Percentiles rank a stretch among this genome's conserved stretches.
phyloP scores from a whole-genome alignment of 345 rosid genomes.

The Lumnitzera littorea region DNA sequence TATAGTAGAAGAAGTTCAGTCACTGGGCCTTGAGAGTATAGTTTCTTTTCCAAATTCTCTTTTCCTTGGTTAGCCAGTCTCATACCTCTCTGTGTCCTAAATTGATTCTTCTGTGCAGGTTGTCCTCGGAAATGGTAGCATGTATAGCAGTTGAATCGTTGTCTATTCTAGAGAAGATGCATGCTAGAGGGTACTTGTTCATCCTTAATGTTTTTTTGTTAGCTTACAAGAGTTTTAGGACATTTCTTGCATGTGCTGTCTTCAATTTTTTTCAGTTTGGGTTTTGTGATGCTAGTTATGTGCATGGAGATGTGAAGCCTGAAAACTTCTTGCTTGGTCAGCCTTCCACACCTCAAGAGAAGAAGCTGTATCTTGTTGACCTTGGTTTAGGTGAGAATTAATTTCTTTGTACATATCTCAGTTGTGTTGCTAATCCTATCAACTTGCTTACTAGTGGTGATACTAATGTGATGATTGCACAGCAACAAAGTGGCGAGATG shows the following conservation, averaged over 20 bases:
- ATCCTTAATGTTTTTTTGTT: neutral
- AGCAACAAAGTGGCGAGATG: slow-evolving; percentile 96
- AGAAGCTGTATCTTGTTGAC: slow-evolving; percentile 87
- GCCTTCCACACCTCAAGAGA: slow-evolving; percentile 79
- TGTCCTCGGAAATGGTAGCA: slow-evolving; percentile 95
- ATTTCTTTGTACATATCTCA: neutral
- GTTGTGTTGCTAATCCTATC: neutral
- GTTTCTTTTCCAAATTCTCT: neutral
- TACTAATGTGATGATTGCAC: slow-evolving; percentile 18
- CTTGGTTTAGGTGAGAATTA: slow-evolving; percentile 69
- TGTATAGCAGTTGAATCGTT: slow-evolving; percentile 92
- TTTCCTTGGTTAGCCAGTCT: neutral
- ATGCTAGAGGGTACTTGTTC: slow-evolving; percentile 70
- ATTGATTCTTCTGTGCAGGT: slow-evolving; percentile 33
- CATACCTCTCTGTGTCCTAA: neutral
- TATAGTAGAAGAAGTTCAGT: no score
- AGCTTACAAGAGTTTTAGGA: neutral
- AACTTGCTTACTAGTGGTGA: neutral
- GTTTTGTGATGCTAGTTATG: slow-evolving; percentile 52
- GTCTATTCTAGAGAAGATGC: slow-evolving; percentile 92
- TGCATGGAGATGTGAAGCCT: slow-evolving; percentile 97
- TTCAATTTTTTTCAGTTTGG: neutral
- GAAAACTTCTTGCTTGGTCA: slow-evolving; percentile 94
- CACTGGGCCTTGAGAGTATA: no score
- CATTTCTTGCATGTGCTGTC: slow-evolving; percentile 9